These are phyloP conservation scores for Exophiala oligosperma DNA, from an alignment of 2,329 filamentous ascomycete species.

Conservation along the genomic window DNA sequence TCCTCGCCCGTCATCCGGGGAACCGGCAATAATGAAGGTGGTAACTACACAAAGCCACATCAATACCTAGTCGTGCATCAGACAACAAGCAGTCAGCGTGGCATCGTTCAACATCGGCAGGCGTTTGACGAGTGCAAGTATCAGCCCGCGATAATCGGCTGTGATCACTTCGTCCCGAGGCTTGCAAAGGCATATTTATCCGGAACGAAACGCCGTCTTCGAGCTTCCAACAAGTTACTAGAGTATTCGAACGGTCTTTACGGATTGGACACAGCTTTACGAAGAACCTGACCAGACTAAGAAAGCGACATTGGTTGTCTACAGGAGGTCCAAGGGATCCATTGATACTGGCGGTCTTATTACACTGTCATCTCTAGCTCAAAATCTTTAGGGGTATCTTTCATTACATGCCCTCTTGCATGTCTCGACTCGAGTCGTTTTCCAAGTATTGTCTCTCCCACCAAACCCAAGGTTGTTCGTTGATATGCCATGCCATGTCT, in stretches of 20 bases:
- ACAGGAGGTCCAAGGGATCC: background rate
- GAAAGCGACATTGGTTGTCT: too few relatives aligned
- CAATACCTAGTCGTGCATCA: background rate
- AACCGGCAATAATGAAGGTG: background rate
- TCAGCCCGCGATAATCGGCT: too few relatives aligned
- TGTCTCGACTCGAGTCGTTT: background rate
- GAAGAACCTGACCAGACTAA: too few relatives aligned
- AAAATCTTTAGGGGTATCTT: conserved; percentile 1
- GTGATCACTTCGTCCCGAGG: too few relatives aligned
- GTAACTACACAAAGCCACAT: background rate
- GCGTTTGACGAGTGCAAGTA: too few relatives aligned
- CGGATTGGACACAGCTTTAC: too few relatives aligned
- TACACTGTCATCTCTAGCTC: background rate
- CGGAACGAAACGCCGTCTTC: too few relatives aligned
- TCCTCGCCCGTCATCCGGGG: background rate
- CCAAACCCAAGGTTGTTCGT: background rate
- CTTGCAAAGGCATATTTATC: too few relatives aligned
- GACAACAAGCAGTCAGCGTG: background rate
- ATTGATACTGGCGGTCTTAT: background rate
- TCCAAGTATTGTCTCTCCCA: background rate
- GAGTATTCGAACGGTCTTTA: too few relatives aligned
- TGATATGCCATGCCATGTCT: background rate
- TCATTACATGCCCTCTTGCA: background rate
- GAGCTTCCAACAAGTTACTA: too few relatives aligned
- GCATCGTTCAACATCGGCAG: background rate